phyloP scores from a whole-genome alignment of 2,329 filamentous ascomycete genomes.

The Polytolypa hystricis region DNA sequence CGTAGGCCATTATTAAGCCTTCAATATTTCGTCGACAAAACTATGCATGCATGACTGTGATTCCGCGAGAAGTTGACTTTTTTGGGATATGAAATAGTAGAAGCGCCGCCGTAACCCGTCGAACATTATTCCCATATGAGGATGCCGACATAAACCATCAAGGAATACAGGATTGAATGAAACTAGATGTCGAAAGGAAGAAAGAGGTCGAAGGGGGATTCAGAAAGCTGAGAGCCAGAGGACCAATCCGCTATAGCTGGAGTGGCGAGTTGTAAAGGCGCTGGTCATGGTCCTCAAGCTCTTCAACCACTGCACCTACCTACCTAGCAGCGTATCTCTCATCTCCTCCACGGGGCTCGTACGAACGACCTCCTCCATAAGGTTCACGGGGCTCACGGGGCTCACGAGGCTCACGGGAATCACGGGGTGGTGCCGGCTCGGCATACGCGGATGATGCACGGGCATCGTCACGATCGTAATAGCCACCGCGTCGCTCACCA shows the following conservation, averaged over 20 bases:
- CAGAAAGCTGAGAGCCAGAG: slow-evolving; percentile 2
- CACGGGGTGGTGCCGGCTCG: slow-evolving; percentile 25
- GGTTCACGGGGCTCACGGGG: slow-evolving; percentile 26
- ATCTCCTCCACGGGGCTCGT: slow-evolving; percentile 27
- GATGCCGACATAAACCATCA: slow-evolving; percentile 25
- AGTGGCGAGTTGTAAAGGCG: too few relatives aligned
- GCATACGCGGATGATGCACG: slow-evolving; percentile 33
- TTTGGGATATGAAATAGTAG: slow-evolving; percentile 25
- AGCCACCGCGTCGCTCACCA: slow-evolving; percentile 36
- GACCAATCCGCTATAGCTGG: neutral
- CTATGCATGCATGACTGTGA: slow-evolving; percentile 16
- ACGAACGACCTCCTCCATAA: slow-evolving; percentile 25
- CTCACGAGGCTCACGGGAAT: too few relatives aligned
- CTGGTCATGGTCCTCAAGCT: slow-evolving; percentile 9
- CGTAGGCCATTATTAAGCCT: slow-evolving; percentile 21
- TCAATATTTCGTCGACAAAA: slow-evolving; percentile 25
- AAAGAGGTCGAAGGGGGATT: slow-evolving; percentile 11
- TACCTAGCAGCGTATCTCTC: slow-evolving; percentile 33
- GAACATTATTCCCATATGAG: slow-evolving; percentile 21
- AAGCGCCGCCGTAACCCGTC: slow-evolving; percentile 28
- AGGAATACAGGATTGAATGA: slow-evolving; percentile 20
- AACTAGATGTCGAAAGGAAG: slow-evolving; percentile 16
- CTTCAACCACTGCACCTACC: slow-evolving; percentile 19
- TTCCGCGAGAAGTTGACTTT: slow-evolving; percentile 26
- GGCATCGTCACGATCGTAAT: slow-evolving; percentile 42